Conservation (phyloP, 73 alveolate species). For the Paramecium sonneborni region DNA sequence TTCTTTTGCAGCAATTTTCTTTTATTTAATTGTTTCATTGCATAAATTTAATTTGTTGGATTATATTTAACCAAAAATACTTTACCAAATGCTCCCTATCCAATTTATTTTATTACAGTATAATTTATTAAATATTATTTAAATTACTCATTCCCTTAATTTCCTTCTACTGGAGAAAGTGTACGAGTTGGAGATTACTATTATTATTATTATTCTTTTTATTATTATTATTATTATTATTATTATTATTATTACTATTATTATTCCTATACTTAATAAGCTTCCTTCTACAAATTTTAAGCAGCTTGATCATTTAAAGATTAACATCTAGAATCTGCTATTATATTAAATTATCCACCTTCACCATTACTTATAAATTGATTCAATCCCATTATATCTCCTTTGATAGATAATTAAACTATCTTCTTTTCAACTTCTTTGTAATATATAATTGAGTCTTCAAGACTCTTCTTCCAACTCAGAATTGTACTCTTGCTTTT, state of each 20-base stretch:
- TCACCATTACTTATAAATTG: neutral
- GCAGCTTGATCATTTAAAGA: neutral
- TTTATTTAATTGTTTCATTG: slow-evolving; percentile 87
- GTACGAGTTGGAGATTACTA: neutral
- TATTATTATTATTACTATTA: neutral
- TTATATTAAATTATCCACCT: neutral
- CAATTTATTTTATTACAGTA: slow-evolving; percentile 69
- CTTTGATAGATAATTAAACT: neutral
- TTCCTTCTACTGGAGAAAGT: neutral
- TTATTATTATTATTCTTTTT: neutral
- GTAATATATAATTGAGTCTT: slow-evolving; percentile 22
- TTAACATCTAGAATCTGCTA: slow-evolving; percentile 4
- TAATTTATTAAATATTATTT: neutral
- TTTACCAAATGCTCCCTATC: slow-evolving; percentile 89
- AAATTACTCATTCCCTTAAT: neutral
- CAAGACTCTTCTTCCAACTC: slow-evolving; percentile 24
- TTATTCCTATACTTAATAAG: neutral
- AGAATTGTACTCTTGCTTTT: neutral
- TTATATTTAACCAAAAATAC: slow-evolving; percentile 82
- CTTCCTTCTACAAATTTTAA: neutral
- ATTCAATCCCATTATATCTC: neutral
- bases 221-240: neutral
- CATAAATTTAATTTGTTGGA: slow-evolving; percentile 76
- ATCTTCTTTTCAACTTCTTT: neutral
- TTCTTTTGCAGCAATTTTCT: slow-evolving; percentile 76